A percentile compares a stretch with the other conserved stretches of the same genome.
phyloP scores from a whole-genome alignment of 176 grass and related monocot genomes.

The Thalia dealbata region DNA sequence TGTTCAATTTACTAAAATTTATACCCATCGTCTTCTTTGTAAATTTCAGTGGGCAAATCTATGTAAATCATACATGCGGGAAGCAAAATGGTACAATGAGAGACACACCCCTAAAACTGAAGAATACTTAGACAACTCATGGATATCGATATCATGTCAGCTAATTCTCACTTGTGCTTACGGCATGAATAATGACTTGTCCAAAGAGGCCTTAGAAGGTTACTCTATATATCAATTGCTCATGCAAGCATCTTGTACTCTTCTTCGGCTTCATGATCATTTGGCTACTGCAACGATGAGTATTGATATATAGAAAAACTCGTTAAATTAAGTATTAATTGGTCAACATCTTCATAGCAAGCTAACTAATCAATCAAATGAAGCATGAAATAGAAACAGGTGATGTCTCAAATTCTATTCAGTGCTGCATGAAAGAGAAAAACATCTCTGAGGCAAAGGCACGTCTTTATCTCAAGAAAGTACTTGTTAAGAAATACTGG shows the following conservation, averaged over 20 bases:
- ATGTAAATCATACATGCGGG: slow-evolving; percentile 22
- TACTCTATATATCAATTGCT: too few species aligned
- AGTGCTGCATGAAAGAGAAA: slow-evolving; percentile 26
- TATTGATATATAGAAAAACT: too few species aligned
- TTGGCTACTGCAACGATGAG: too few species aligned
- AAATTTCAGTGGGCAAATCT: slow-evolving; percentile 23
- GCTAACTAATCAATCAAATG: too few species aligned
- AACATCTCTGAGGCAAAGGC: not conserved
- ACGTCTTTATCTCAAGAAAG: slow-evolving; percentile 14
- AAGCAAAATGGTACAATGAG: slow-evolving; percentile 26
- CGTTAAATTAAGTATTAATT: too few species aligned
- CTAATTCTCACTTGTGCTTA: too few species aligned
- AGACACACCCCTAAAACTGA: slow-evolving; percentile 10
- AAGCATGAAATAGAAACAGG: slow-evolving; percentile 17
- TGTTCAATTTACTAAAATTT: not conserved
- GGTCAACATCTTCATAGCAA: too few species aligned
- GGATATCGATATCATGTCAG: slow-evolving; percentile 6
- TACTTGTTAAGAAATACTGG: slow-evolving; percentile 20
- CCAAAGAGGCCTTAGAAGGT: too few species aligned
- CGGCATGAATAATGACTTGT: too few species aligned
- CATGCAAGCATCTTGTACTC: too few species aligned
- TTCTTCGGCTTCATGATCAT: too few species aligned
- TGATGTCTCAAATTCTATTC: slow-evolving; percentile 23
- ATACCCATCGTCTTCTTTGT: not conserved
- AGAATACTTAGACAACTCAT: slow-evolving; percentile 27